Conservation (phyloP, 2,329 filamentous ascomycete genomes). For the Venturia asperata region DNA sequence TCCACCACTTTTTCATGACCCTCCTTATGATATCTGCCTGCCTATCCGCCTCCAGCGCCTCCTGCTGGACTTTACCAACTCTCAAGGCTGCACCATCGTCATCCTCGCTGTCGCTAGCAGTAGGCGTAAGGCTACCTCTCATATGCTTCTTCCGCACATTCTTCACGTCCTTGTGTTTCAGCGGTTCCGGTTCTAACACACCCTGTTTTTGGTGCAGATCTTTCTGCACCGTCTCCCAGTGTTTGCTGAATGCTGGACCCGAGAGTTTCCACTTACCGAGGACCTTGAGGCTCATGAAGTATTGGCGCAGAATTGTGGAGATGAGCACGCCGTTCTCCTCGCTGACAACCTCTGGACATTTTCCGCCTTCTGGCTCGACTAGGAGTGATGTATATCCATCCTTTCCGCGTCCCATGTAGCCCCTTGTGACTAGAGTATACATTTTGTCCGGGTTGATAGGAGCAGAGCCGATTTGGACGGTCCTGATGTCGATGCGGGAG, state of each 20-base stretch:
- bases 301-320: constrained; percentile 78
- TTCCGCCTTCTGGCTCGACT: constrained; percentile 67
- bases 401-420: constrained; percentile 84
- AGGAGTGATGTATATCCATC: constrained; percentile 75
- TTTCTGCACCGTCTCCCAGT: constrained; percentile 61
- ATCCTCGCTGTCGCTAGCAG: not conserved
- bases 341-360: constrained; percentile 68
- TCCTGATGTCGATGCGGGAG: constrained; percentile 50
- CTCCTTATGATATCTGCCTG: constrained; percentile 56
- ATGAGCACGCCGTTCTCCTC: constrained; percentile 86
- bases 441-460: constrained; percentile 55
- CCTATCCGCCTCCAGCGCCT: constrained; percentile 39
- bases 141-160: constrained; percentile 2
- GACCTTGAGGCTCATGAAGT: constrained; percentile 80
- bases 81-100: constrained; percentile 34
- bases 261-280: constrained; percentile 73
- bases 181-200: constrained; percentile 25
- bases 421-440: constrained; percentile 71
- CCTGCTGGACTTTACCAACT: constrained; percentile 39
- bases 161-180: constrained; percentile 14
- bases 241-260: constrained; percentile 52
- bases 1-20: constrained; percentile 67
- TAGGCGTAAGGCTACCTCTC: constrained; percentile 7
- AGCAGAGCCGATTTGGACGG: constrained; percentile 53
- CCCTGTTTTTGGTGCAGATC: constrained; percentile 37